These are phyloP conservation scores for Cordyceps cateniannulata DNA, from an alignment of 2,329 filamentous ascomycete species.

Conservation along the genomic window DNA sequence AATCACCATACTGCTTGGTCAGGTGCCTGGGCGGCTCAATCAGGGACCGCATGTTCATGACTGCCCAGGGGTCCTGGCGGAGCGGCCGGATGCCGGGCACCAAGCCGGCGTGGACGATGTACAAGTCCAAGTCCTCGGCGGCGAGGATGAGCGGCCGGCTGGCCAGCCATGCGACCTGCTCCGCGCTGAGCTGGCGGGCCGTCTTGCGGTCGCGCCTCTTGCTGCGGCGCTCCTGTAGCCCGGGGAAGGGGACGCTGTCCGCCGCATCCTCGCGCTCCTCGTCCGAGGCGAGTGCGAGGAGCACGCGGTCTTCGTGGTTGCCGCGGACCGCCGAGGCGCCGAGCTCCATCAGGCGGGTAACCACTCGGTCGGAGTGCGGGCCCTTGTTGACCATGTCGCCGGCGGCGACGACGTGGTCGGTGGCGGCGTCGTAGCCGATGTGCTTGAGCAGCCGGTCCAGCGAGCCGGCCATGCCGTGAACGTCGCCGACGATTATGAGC, in stretches of 20 bases:
- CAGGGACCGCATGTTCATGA: conserved; percentile 89
- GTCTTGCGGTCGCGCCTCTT: conserved; percentile 10
- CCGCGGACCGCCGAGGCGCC: conserved; percentile 79
- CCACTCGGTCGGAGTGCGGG: conserved; percentile 71
- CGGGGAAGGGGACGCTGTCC: background rate
- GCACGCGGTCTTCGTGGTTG: conserved; percentile 83
- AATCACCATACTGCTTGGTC: conserved; percentile 21
- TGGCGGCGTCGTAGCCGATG: conserved; percentile 47
- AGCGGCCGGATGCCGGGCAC: conserved; percentile 67
- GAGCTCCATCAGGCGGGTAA: conserved; percentile 66
- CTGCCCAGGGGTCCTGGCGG: conserved; percentile 67
- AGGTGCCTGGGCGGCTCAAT: conserved; percentile 41
- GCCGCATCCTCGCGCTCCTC: background rate
- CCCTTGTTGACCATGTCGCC: conserved; percentile 85
- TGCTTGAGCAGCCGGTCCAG: conserved; percentile 61
- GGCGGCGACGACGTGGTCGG: conserved; percentile 68
- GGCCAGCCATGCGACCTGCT: conserved; percentile 64
- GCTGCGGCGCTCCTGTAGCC: background rate
- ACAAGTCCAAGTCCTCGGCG: conserved; percentile 57
- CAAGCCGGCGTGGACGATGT: conserved; percentile 79
- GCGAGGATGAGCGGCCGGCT: conserved; percentile 71
- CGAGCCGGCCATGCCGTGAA: conserved; percentile 77
- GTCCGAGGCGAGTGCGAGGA: conserved; percentile 52
- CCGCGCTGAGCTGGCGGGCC: conserved; percentile 31
- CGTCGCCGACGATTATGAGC: conserved; percentile 80